A percentile compares a stretch with the other conserved stretches of the same genome.
phyloP scores from a whole-genome alignment of 2,329 filamentous ascomycete species.

The Pestalotiopsis sp. region DNA sequence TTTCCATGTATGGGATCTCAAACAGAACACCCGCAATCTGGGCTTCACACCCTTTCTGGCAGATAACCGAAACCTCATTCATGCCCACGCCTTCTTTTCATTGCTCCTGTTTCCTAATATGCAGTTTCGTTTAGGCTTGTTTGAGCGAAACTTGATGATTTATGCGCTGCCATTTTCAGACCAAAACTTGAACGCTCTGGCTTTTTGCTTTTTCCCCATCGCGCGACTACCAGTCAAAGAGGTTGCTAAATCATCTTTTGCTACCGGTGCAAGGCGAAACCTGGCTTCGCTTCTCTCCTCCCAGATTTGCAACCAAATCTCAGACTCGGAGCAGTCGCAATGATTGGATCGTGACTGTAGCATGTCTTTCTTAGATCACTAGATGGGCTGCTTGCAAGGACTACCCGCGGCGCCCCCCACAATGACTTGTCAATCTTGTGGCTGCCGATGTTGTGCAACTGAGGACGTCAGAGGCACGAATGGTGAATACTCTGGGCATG shows the following conservation, averaged over 20 bases:
- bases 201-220: neutral
- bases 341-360: neutral
- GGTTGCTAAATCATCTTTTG: neutral
- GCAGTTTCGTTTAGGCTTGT: conserved; percentile 5
- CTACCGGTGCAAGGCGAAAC: neutral
- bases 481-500: too few species aligned
- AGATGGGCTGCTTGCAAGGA: neutral
- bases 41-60: conserved; percentile 1
- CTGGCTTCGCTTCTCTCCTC: neutral
- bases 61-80: neutral
- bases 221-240: neutral
- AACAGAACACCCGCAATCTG: neutral
- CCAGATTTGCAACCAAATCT: neutral
- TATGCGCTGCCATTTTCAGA: neutral
- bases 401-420: neutral
- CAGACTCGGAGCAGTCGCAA: neutral
- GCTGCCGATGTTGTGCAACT: conserved; percentile 1
- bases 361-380: neutral
- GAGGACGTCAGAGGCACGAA: neutral
- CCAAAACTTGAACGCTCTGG: neutral
- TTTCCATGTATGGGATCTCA: neutral
- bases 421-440: conserved; percentile 2
- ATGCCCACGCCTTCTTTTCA: neutral
- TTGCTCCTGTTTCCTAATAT: neutral
- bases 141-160: conserved; percentile 8